Percentiles rank a stretch among this genome's conserved stretches.
Evolutionary conservation across 768 basidiomycete species (phyloP).

Genomic region (Auricularia sp.): DNA sequence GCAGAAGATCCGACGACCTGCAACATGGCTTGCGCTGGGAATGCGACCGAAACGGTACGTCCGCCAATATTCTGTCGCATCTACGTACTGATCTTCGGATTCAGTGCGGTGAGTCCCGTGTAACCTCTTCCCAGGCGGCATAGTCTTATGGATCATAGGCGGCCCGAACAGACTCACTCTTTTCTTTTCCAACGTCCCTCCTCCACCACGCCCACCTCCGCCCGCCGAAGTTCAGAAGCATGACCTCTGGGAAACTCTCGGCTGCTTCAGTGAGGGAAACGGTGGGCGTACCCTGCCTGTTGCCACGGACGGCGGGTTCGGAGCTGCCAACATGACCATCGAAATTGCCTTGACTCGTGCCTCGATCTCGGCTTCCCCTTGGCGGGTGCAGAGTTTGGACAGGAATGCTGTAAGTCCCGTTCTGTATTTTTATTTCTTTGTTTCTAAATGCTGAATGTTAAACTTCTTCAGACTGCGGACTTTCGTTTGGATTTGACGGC

Average conservation of each 20-base stretch:
- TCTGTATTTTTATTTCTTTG: neutral
- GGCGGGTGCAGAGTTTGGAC: constrained; percentile 33
- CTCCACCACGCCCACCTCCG: constrained; percentile 45
- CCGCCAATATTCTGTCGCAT: neutral
- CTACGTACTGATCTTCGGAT: neutral
- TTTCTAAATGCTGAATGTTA: neutral
- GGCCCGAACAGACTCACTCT: constrained; percentile 45
- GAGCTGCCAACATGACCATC: constrained; percentile 38
- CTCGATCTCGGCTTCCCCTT: constrained; percentile 39
- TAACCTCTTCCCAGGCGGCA: neutral
- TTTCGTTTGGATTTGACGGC: constrained; percentile 36
- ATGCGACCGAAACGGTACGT: constrained; percentile 31
- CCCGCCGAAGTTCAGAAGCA: constrained; percentile 35
- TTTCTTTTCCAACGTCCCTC: constrained; percentile 51
- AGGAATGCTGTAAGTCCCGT: constrained; percentile 44
- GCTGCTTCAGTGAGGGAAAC: constrained; percentile 41
- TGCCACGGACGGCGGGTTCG: constrained; percentile 18
- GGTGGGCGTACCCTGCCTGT: constrained; percentile 26
- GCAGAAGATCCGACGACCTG: constrained; percentile 42
- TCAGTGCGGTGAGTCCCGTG: neutral
- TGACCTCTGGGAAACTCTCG: constrained; percentile 59
- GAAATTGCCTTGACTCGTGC: constrained; percentile 54
- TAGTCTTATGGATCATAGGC: constrained; percentile 36
- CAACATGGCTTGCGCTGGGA: constrained; percentile 51
- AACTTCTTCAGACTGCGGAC: constrained; percentile 38